Conservation (phyloP, 2,329 filamentous ascomycete species). For the Phialemoniopsis sp. region DNA sequence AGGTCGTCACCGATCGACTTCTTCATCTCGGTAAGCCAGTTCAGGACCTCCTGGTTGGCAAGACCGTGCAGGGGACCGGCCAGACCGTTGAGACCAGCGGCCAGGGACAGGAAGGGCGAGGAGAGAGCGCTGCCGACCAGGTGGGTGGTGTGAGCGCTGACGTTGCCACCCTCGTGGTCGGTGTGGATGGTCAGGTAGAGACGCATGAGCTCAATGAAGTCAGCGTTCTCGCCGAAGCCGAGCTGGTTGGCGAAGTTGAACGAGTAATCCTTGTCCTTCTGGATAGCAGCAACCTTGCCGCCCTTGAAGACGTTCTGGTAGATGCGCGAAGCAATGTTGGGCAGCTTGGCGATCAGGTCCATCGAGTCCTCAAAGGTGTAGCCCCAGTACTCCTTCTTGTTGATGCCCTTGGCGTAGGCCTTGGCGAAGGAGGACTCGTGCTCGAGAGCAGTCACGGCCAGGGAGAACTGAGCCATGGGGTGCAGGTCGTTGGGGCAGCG, state of each 20-base stretch:
- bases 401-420: constrained; percentile 97
- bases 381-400: constrained; percentile 99
- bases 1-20: constrained; percentile 88
- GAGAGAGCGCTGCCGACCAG: constrained; percentile 93
- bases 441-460: constrained; percentile 97
- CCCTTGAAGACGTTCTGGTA: constrained; percentile 99
- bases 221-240: constrained; percentile 88
- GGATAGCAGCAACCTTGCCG: constrained; percentile 90
- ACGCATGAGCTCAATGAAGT: constrained; percentile 98
- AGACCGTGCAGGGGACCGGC: constrained; percentile 97
- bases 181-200: constrained; percentile 99
- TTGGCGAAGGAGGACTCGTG: constrained; percentile 97
- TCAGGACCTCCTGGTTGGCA: constrained; percentile 98
- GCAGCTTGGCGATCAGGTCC: constrained; percentile 99
- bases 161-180: constrained; percentile 99
- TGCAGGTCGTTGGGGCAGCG: constrained; percentile 97
- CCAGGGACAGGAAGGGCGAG: constrained; percentile 94
- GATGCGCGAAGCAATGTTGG: constrained; percentile 95
- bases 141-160: constrained; percentile 97
- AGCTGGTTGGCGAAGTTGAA: constrained; percentile 99
- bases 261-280: constrained; percentile 99
- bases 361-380: constrained; percentile 99
- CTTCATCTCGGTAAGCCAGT: constrained; percentile 99
- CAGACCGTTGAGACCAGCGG: constrained; percentile 96
- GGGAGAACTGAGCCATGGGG: constrained; percentile 98